Evolutionary conservation across 257 asterid genomes (phyloP).

Genomic region (Sherardia arvensis): DNA sequence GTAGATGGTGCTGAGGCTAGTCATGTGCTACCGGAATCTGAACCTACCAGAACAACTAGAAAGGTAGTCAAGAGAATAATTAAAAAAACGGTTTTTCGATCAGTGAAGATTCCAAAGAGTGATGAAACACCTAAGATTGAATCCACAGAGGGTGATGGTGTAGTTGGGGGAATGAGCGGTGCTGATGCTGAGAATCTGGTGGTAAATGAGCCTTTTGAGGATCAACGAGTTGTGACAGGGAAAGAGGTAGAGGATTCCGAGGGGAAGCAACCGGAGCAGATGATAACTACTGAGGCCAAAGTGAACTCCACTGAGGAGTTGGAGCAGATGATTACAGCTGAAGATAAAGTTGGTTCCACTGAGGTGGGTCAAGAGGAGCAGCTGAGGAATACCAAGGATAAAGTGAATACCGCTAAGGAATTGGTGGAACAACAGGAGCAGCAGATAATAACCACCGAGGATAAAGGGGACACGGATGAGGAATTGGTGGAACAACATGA

Average conservation of each 20-base stretch:
- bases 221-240: conserved; percentile 12
- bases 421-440: not conserved
- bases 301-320: conserved; percentile 17
- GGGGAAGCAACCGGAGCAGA: conserved; percentile 10
- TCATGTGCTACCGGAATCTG: conserved; percentile 20
- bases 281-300: conserved; percentile 11
- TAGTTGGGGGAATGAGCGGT: conserved; percentile 3
- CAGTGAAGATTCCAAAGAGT: conserved; percentile 17
- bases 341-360: not conserved
- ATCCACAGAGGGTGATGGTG: not conserved
- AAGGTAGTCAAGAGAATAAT: conserved; percentile 34
- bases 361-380: no score
- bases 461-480: not conserved
- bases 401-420: not conserved
- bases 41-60: conserved; percentile 27
- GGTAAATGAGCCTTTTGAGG: conserved; percentile 17
- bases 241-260: conserved; percentile 17
- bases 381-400: not conserved
- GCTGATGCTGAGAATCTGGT: conserved; percentile 9
- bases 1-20: conserved; percentile 12
- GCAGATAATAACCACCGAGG: not conserved
- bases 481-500: not conserved
- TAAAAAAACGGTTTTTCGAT: conserved; percentile 24
- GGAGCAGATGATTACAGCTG: conserved; percentile 21
- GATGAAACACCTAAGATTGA: conserved; percentile 13